Percentiles rank a stretch among this genome's conserved stretches.
Conservation (phyloP, 192 early-diverging fungal species). For the Gonapodya prolifera region DNA sequence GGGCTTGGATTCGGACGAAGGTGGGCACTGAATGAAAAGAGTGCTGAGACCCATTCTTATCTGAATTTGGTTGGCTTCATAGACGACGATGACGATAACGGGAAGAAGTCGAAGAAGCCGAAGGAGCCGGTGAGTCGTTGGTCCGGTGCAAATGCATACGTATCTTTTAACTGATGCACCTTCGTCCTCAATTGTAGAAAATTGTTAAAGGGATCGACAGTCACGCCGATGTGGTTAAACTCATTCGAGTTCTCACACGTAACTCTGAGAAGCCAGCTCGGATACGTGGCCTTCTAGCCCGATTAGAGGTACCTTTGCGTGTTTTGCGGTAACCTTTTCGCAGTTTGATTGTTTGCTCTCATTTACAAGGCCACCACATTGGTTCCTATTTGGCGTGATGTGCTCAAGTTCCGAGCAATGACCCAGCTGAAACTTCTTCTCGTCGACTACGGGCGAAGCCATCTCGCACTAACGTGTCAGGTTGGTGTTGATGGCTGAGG, state of each 20-base stretch:
- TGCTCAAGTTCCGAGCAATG: background rate
- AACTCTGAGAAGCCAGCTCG: background rate
- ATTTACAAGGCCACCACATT: background rate
- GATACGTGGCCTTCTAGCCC: background rate
- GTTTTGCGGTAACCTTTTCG: too few relatives aligned
- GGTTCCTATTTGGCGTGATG: background rate
- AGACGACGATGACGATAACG: slow-evolving; percentile 19
- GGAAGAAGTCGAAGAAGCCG: background rate
- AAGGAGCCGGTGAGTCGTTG: background rate
- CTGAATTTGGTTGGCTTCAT: background rate
- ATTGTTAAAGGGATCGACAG: background rate
- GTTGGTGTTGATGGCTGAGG: slow-evolving; percentile 40
- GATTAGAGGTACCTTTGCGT: background rate
- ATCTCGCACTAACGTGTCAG: slow-evolving; percentile 36
- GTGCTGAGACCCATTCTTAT: slow-evolving; percentile 3
- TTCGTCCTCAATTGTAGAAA: background rate
- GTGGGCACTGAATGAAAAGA: background rate
- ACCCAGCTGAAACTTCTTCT: background rate
- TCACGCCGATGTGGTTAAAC: background rate
- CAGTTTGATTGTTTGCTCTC: background rate
- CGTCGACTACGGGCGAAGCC: slow-evolving; percentile 30
- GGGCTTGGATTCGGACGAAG: slow-evolving; percentile 1
- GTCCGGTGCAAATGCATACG: background rate
- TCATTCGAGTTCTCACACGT: slow-evolving; percentile 2
- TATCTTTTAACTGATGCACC: background rate